Evolutionary conservation across 192 early-diverging fungal genomes (phyloP).

Genomic region (Ambispora gerdemannii): DNA sequence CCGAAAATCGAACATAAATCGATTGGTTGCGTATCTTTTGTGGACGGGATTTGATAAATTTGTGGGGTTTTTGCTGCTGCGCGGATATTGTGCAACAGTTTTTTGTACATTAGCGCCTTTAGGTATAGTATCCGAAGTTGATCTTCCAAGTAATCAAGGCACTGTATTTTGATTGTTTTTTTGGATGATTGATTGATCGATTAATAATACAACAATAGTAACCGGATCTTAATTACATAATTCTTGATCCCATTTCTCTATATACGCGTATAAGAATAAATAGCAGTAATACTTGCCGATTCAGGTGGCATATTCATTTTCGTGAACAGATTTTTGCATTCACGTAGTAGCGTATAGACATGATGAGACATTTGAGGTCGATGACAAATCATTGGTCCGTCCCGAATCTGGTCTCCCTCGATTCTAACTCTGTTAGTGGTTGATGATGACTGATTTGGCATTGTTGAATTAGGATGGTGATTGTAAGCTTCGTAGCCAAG

Average conservation of each 20-base stretch:
- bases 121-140: conserved; percentile 41
- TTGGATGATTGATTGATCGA: too few species aligned
- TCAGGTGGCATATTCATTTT: conserved; percentile 41
- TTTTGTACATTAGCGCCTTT: conserved; percentile 24
- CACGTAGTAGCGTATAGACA: conserved; percentile 28
- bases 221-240: too few species aligned
- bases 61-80: not conserved
- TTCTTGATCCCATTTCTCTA: not conserved
- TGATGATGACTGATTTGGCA: too few species aligned
- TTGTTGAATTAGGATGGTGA: conserved; percentile 12
- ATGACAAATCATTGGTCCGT: conserved; percentile 25
- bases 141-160: conserved; percentile 49
- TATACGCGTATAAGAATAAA: not conserved
- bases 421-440: not conserved
- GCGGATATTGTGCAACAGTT: not conserved
- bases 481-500: conserved; percentile 28
- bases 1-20: conserved; percentile 23
- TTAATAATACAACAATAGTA: too few species aligned
- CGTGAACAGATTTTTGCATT: conserved; percentile 28
- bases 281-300: conserved; percentile 34
- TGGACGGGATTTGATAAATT: not conserved
- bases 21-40: not conserved
- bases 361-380: conserved; percentile 32
- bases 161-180: conserved; percentile 30
- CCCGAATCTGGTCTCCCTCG: conserved; percentile 14